Base-by-base conservation (phyloP, 2,329 filamentous ascomycete genomes). In the Curvularia sp. region DNA sequence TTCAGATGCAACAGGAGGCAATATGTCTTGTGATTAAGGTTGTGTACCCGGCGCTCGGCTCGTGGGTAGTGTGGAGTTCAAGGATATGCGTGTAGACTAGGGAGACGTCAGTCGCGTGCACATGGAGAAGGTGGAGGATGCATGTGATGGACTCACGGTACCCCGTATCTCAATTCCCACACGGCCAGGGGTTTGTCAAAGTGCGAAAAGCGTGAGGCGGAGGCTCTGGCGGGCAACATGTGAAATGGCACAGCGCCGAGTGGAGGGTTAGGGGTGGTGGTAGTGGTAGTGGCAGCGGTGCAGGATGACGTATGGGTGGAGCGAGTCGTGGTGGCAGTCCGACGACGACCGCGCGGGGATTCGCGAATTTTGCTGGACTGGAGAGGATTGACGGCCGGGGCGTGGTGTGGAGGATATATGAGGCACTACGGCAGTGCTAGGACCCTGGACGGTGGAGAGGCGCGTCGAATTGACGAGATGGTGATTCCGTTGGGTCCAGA, bases 401-500 rank as follows among this genome's bases (percentile, higher is more conserved):
- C 20, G 49, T 5, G 39, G 46, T 30, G 43, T 52, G 46, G 39
- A 48, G 49, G 54, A 49, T 56, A 52, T 59, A 33, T 41, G 30
- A 55, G 31, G 48, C 15, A 52, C 46, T 22, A 49, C 59, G 51
- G 58, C 60, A 62, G 58, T 52, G 51, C 46, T 41, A 31, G 39
- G 42, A 53, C 54, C 42, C 48, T 57, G 44, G 50, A 48, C 56
- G 30, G 57, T 57, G 33, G 44, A 55, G 51, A 47, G 54, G 44
- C 55, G 61, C 52, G 50, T 57, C 52, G 58, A 46, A 46, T 53
- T 47, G 55, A 60, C 61, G 56, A 61, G 59, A 49, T 60, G 59
- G 46, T 63, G 64, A 64, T 68, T 69, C 66, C 67, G 71, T 72
- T 72, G 71, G 63, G 70, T 60, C 64, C 61, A 68, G 68, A 69